Evolutionary conservation across 2,329 filamentous ascomycete genomes (phyloP), one percentile per base, ranked within the genome.

Genomic region (Aphanoascus verrucosus): DNA sequence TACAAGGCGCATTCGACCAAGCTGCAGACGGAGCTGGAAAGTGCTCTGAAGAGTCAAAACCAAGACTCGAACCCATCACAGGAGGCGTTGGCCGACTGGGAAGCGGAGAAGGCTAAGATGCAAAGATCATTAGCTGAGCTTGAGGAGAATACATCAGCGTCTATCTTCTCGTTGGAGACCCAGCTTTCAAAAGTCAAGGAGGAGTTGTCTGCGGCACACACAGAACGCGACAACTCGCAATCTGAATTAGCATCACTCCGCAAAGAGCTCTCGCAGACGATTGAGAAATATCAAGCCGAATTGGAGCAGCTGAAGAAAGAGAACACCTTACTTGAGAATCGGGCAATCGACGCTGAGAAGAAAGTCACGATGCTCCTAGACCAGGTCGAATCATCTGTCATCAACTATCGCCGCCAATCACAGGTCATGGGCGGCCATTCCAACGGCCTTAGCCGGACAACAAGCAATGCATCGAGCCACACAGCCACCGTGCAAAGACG

Each of bases 361-460:
- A 94, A 94, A 64, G 93, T 98, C 19, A 88, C 87, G 32, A 80
- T 95, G 63, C 81, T 98, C 48, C 82, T 98, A 11, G 89, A 97
- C 67, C 91, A 97, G 65, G 90, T 98, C 37, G 91, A 94, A 69
- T 82, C 83, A 40, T 94, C 88, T 3, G 93, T 98, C 14, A 90
- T 93, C 70, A 94, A 87, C 67, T 97, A 97, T 69, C 86, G 93
- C 53, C 86, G 93, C 40, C 88, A 82, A 61, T 80, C 79, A 4
- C 74, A 80, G 58, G 64, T 64, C 14, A 7, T 46, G 7, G 52
- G 52, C 58, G 56, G 63, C 63, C 70, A 65, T 20, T 45, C 62
- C 55, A 71, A 67, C 55, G 68, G 64, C n/a, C 64, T 70, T 53
- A 69, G 65, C 12, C 78, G 83, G 38, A 69, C 62, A 7, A 78